These are phyloP conservation scores for Aspergillus nomiae DNA, from an alignment of 2,329 filamentous ascomycete genomes.

Conservation along the genomic window DNA sequence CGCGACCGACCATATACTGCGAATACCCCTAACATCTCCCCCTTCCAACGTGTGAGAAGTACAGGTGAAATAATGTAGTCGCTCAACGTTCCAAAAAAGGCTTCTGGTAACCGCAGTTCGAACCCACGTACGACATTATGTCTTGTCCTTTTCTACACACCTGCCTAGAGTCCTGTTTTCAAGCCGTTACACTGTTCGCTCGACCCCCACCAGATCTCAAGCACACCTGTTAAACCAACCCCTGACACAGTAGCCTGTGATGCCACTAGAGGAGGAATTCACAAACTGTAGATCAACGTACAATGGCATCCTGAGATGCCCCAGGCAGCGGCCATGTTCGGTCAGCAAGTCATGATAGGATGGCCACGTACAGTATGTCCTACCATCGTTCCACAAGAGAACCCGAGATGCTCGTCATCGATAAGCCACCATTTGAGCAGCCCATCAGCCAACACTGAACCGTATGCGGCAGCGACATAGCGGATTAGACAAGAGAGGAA, in stretches of 20 bases:
- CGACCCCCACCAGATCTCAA: too few relatives aligned
- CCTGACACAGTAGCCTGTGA: too few relatives aligned
- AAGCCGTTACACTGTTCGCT: too few relatives aligned
- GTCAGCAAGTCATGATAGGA: neutral
- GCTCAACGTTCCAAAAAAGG: neutral
- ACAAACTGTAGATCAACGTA: too few relatives aligned
- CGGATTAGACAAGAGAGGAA: too few relatives aligned
- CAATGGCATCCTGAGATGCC: too few relatives aligned
- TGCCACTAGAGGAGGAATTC: too few relatives aligned
- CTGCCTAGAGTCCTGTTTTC: too few relatives aligned
- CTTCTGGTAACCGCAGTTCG: neutral
- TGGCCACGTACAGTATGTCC: neutral
- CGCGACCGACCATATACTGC: too few relatives aligned
- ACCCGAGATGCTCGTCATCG: neutral
- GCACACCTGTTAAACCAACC: too few relatives aligned
- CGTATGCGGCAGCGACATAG: neutral
- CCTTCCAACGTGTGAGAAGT: neutral
- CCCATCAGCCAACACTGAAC: neutral
- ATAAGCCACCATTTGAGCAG: neutral
- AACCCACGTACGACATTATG: neutral
- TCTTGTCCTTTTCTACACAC: too few relatives aligned
- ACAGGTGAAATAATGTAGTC: neutral
- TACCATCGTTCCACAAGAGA: neutral
- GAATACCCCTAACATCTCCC: neutral
- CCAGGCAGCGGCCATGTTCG: neutral